phyloP scores from a whole-genome alignment of 2,329 filamentous ascomycete genomes.

The Ophioceras dolichostomum region DNA sequence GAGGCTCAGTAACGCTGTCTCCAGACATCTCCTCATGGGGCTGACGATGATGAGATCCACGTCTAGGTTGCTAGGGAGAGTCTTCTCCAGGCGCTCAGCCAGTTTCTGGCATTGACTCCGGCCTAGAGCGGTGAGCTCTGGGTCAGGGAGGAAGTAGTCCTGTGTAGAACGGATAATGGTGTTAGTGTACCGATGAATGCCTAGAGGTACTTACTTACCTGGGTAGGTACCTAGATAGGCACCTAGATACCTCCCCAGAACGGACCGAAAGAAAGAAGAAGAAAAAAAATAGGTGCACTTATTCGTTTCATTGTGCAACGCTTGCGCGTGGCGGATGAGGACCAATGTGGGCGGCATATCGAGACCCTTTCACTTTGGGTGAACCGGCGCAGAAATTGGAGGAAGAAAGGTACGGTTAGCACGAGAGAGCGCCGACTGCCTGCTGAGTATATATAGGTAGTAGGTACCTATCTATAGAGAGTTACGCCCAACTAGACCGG shows the following conservation, averaged over 20 bases:
- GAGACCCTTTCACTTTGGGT: too few species aligned
- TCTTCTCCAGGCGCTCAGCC: constrained; percentile 25
- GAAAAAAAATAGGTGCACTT: constrained; percentile 17
- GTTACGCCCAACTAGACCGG: too few species aligned
- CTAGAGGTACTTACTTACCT: too few species aligned
- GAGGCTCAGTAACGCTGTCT: constrained; percentile 47
- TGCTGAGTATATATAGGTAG: too few species aligned
- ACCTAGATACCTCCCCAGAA: too few species aligned
- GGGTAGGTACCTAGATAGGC: too few species aligned
- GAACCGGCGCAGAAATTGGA: too few species aligned
- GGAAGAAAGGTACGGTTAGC: too few species aligned
- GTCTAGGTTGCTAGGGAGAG: constrained; percentile 27
- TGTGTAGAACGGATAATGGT: constrained; percentile 27
- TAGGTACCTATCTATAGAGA: too few species aligned
- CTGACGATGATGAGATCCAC: constrained; percentile 47
- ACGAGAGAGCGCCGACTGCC: too few species aligned
- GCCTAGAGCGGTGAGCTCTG: constrained; percentile 35
- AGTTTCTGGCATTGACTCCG: constrained; percentile 33
- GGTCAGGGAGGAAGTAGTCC: constrained; percentile 36
- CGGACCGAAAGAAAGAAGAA: too few species aligned
- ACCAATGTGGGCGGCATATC: constrained; percentile 51
- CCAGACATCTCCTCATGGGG: constrained; percentile 52
- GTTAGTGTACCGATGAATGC: too few species aligned
- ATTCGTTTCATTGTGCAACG: constrained; percentile 40
- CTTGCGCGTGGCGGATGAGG: constrained; percentile 81